These are phyloP conservation scores for Scleroderma bovista DNA, from an alignment of 768 basidiomycete species.

Conservation along the genomic window DNA sequence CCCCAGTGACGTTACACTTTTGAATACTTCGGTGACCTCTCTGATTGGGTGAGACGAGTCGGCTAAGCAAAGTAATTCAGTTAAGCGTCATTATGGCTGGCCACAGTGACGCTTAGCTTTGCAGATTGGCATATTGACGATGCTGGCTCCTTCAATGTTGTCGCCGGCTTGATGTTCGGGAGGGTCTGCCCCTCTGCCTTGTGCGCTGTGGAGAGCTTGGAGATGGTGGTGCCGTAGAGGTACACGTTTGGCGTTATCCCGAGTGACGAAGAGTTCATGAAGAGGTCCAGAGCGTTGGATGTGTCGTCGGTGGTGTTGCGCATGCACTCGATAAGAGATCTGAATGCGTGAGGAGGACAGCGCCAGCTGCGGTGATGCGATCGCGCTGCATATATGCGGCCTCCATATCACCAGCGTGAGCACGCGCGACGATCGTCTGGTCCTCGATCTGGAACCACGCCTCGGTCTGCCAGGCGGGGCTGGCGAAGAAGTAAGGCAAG, in stretches of 20 bases:
- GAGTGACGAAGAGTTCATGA: slow-evolving; percentile 65
- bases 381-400: slow-evolving; percentile 75
- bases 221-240: slow-evolving; percentile 96
- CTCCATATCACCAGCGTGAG: slow-evolving; percentile 75
- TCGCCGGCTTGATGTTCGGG: no score
- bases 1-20: no score
- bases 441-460: slow-evolving; percentile 83
- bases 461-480: slow-evolving; percentile 43
- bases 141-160: no score
- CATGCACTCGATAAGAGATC: slow-evolving; percentile 77
- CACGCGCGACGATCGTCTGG: slow-evolving; percentile 81
- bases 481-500: slow-evolving; percentile 31
- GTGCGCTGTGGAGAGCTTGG: slow-evolving; percentile 89
- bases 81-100: no score
- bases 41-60: no score
- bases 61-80: no score
- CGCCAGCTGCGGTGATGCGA: slow-evolving; percentile 74
- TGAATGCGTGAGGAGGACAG: slow-evolving; percentile 85
- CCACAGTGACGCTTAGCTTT: no score
- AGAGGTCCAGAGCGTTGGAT: slow-evolving; percentile 78
- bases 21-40: no score
- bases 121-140: no score
- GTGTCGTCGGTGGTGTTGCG: slow-evolving; percentile 97
- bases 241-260: slow-evolving; percentile 77
- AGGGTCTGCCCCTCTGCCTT: no score